These are phyloP conservation scores for Trichoderma cornu-damae DNA, from an alignment of 2,329 filamentous ascomycete genomes.

Conservation along the genomic window DNA sequence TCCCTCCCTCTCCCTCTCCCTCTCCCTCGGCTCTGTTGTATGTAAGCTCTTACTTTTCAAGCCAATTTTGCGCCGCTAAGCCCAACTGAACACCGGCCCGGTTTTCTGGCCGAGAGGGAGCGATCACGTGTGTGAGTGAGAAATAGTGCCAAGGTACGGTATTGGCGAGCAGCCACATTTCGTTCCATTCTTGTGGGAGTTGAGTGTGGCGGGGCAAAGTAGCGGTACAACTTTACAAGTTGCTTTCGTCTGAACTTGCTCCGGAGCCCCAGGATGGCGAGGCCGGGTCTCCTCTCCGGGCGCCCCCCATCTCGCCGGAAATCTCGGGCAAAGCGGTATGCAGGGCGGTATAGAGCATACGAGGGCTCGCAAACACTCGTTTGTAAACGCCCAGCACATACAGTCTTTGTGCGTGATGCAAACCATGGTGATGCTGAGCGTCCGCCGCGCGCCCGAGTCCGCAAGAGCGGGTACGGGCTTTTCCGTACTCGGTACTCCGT, in stretches of 20 bases:
- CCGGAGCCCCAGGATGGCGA: not conserved
- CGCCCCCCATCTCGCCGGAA: not conserved
- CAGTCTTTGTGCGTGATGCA: not conserved
- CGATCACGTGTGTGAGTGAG: conserved; percentile 9
- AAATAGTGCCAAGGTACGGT: no score
- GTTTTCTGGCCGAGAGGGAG: conserved; percentile 4
- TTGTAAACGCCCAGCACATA: not conserved
- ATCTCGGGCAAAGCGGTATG: not conserved
- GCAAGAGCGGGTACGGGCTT: not conserved
- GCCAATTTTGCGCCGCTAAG: not conserved
- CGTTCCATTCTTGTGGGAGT: not conserved
- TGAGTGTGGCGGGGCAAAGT: conserved; percentile 15
- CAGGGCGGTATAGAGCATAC: not conserved
- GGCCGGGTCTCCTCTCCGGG: not conserved
- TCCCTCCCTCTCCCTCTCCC: no score
- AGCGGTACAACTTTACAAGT: not conserved
- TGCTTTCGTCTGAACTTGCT: not conserved
- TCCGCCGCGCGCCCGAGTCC: not conserved
- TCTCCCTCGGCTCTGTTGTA: no score
- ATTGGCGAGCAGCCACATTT: conserved; percentile 7
- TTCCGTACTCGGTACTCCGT: not conserved
- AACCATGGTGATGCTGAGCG: not conserved
- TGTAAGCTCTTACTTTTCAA: not conserved
- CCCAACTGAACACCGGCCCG: no score
- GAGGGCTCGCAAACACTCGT: not conserved